phyloP scores from a whole-genome alignment of 768 basidiomycete species.

The Tricholoma saponaceum region DNA sequence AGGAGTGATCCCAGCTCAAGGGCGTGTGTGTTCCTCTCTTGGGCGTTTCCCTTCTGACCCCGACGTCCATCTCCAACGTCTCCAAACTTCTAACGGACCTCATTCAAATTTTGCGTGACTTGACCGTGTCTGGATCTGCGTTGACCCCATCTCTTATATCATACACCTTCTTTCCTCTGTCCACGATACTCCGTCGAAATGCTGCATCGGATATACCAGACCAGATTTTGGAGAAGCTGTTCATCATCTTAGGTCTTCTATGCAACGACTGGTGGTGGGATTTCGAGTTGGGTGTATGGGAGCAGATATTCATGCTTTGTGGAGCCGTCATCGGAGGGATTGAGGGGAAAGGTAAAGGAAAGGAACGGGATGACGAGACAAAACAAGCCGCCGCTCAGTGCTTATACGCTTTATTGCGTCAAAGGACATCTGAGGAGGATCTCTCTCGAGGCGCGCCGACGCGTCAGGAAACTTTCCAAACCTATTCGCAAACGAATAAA shows the following conservation, averaged over 20 bases:
- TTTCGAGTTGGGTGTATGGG: constrained; percentile 71
- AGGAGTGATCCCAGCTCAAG: constrained; percentile 50
- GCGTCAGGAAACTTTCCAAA: constrained; percentile 34
- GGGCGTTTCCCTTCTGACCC: constrained; percentile 59
- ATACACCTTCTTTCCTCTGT: constrained; percentile 87
- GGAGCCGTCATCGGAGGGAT: constrained; percentile 61
- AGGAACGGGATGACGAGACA: constrained; percentile 75
- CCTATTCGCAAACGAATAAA: constrained; percentile 39
- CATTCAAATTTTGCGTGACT: constrained; percentile 38
- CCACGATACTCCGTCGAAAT: constrained; percentile 79
- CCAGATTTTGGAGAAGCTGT: constrained; percentile 71
- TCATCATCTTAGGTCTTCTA: constrained; percentile 54
- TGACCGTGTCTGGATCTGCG: constrained; percentile 29
- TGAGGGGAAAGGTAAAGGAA: constrained; percentile 64
- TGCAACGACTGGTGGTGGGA: constrained; percentile 84
- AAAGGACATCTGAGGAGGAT: constrained; percentile 40
- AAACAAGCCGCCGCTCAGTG: constrained; percentile 71
- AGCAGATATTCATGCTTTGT: constrained; percentile 79
- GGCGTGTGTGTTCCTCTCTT: constrained; percentile 78
- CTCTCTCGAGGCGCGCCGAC: constrained; percentile 17
- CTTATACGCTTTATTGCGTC: constrained; percentile 57
- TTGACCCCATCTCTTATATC: constrained; percentile 64
- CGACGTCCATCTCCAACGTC: constrained; percentile 43
- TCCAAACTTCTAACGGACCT: constrained; percentile 54
- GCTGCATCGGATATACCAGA: constrained; percentile 66